A percentile compares a stretch with the other conserved stretches of the same genome.
Evolutionary conservation across 2,329 filamentous ascomycete genomes (phyloP).

Genomic region (Fusarium compactum): DNA sequence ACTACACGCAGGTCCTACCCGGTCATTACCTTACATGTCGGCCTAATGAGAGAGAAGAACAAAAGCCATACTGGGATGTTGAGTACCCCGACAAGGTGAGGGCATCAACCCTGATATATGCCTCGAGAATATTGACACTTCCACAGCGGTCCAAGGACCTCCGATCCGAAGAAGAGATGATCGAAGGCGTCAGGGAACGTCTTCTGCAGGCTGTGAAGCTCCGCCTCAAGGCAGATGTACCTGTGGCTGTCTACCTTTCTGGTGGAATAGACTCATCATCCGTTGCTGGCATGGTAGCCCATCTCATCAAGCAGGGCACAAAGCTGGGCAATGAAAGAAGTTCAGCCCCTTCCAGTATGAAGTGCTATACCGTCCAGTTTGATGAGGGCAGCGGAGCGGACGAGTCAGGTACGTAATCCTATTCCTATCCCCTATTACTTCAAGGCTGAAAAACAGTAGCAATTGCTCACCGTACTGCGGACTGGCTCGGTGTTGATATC

Average conservation of each 20-base stretch:
- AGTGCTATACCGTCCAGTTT: conserved; percentile 5
- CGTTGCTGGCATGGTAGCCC: conserved; percentile 4
- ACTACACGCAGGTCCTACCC: background rate
- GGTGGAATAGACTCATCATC: conserved; percentile 5
- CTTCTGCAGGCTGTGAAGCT: background rate
- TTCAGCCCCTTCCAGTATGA: background rate
- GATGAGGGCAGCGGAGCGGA: conserved; percentile 4
- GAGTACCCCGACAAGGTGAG: conserved; percentile 12
- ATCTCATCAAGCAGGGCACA: conserved; percentile 8
- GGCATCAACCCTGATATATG: no score
- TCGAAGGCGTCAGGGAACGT: background rate
- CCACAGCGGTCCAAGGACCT: background rate
- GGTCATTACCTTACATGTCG: background rate
- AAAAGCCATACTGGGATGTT: conserved; percentile 7
- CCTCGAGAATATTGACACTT: no score
- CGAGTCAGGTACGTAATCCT: background rate
- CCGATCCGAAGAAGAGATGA: background rate
- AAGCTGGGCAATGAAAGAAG: background rate
- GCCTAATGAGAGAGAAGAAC: background rate
- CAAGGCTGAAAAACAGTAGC: background rate
- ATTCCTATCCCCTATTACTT: accelerated
- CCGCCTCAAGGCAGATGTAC: conserved; percentile 8
- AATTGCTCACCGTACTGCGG: background rate
- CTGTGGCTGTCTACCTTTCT: conserved; percentile 6
- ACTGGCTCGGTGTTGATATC: conserved; percentile 1